Base-by-base conservation (phyloP, 495 filamentous ascomycete species). In the Parachaetomium inaequale region DNA sequence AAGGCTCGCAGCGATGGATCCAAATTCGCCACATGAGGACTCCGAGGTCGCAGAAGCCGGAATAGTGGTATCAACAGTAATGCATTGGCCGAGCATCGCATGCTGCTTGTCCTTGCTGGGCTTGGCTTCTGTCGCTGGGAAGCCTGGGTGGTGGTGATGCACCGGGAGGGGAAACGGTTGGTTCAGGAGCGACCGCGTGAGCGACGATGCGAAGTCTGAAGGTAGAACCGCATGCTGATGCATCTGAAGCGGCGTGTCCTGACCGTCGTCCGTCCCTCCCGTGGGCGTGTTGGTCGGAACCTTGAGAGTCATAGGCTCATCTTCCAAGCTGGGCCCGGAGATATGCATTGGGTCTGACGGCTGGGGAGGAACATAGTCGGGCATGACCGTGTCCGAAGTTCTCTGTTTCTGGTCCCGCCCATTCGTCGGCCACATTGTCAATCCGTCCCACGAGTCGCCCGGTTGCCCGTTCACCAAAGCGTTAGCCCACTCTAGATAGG, bases 181-280 rank as follows among this genome's bases (percentile, higher is more conserved):
- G 62, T 78, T 78, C 31, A 80, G 60, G 19, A 80, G 68, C 19
- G 78, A 78, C 38, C 78, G 69, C 0, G 76, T 73, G 17, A 80
- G 70, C 47, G 74, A 73, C 4, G 74, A 70, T 17, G 74, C 70
- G n/a, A 78, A 63, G 40, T 76, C 71, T 4, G 70, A 52, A 0
- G 74, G 70, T 17, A 79, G 46, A 4, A 31, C 23, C 11, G 46
- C 5, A 19, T 58, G 59, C 3, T 65, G 59, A 14, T 45, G 15
- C 34, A 66, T 43, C 4, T 56, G 19, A 17, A 62, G 61, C 0
- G 32, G 40, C 14, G 21, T 23, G 19, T 55, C 34, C 38, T 61
- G 71, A 17, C 34, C 14, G 1, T 66, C 59, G 3, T 70, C 67
- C 7, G 42, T 19, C 0, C 53, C 58, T 7, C 71, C 63, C 0